Percentiles rank a stretch among this genome's conserved stretches.
These are phyloP conservation scores for Fusarium equiseti DNA, from an alignment of 2,329 filamentous ascomycete genomes.

Conservation along the genomic window DNA sequence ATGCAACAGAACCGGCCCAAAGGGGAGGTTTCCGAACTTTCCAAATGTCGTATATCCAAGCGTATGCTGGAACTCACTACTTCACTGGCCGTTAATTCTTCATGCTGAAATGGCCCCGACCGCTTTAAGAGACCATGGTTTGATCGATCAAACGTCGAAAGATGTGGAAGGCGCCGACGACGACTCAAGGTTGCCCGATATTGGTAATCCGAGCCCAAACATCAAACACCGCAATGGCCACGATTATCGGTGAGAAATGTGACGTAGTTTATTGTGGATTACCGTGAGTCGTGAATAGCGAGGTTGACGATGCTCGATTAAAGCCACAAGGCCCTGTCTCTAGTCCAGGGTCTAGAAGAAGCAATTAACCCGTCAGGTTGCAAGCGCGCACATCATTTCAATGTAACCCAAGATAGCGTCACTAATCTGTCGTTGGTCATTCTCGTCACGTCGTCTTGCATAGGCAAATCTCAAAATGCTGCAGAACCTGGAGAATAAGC, in stretches of 20 bases:
- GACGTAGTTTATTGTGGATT: constrained; percentile 2
- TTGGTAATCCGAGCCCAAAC: constrained; percentile 4
- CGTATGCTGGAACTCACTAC: background rate
- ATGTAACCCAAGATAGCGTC: constrained; percentile 17
- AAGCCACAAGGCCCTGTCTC: background rate
- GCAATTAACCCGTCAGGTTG: constrained; percentile 10
- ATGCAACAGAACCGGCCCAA: constrained; percentile 39
- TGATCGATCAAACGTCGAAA: constrained; percentile 35
- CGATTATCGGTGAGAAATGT: background rate
- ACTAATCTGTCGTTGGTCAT: constrained; percentile 7
- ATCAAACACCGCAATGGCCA: background rate
- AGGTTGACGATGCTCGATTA: background rate
- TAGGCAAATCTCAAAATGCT: constrained; percentile 12
- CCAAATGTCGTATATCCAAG: constrained; percentile 24
- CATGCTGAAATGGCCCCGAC: constrained; percentile 21
- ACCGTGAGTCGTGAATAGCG: background rate
- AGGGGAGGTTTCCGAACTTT: constrained; percentile 25
- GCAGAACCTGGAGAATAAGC: background rate
- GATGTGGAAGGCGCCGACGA: constrained; percentile 21
- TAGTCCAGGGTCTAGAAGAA: background rate
- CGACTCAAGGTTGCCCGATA: background rate
- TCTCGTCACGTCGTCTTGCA: constrained; percentile 3
- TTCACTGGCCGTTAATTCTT: constrained; percentile 22
- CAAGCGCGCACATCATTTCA: constrained; percentile 21
- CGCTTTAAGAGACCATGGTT: constrained; percentile 24